These are phyloP conservation scores for Polymyxa betae DNA, from an alignment of 208 protist genomes.

Conservation along the genomic window DNA sequence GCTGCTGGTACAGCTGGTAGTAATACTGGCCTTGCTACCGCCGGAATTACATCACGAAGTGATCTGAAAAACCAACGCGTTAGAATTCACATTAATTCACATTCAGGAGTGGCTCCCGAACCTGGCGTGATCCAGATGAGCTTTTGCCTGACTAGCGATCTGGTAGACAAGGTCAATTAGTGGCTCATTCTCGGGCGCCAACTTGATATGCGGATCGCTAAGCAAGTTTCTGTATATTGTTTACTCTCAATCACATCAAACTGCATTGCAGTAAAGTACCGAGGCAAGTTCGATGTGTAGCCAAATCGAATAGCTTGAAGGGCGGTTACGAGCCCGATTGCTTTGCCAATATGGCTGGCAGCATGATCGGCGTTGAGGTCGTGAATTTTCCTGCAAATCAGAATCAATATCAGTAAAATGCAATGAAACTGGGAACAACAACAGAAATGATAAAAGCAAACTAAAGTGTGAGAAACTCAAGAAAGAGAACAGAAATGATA, in stretches of 20 bases:
- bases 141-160: constrained; percentile 29
- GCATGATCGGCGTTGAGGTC: constrained; percentile 41
- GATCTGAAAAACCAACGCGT: neutral
- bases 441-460: neutral
- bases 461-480: too few species aligned
- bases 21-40: neutral
- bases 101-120: neutral
- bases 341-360: constrained; percentile 52
- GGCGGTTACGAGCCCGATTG: neutral
- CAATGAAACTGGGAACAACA: neutral
- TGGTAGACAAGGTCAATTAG: neutral
- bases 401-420: neutral
- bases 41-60: neutral
- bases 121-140: constrained; percentile 29
- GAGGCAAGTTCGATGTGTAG: constrained; percentile 18
- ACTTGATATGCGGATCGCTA: neutral
- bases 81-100: neutral
- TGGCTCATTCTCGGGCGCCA: neutral
- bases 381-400: neutral
- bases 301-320: constrained; percentile 1
- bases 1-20: neutral
- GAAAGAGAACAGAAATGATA: too few species aligned
- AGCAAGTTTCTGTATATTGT: neutral
- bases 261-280: neutral
- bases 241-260: neutral